These are phyloP conservation scores for Ophiostoma quercus DNA, from an alignment of 2,329 filamentous ascomycete genomes.

Conservation along the genomic window DNA sequence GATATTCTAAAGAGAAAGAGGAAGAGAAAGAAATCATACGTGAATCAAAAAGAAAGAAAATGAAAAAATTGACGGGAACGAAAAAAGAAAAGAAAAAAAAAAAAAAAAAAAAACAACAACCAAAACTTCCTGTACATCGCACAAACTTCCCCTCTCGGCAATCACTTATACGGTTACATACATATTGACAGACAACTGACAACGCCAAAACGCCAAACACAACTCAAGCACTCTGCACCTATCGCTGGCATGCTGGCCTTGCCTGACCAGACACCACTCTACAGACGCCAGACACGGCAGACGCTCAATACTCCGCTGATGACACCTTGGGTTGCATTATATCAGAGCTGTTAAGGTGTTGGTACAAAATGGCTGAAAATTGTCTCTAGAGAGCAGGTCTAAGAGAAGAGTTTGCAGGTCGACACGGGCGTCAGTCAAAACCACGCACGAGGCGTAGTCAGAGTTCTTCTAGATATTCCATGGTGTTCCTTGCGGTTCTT, in stretches of 20 bases:
- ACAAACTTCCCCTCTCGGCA: slow-evolving; percentile 13
- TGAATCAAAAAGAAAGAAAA: not conserved
- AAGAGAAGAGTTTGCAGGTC: not conserved
- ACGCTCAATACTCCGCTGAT: slow-evolving; percentile 13
- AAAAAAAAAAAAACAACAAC: not conserved
- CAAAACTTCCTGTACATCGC: not conserved
- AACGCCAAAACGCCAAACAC: not conserved
- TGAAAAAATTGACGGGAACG: not conserved
- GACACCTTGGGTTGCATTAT: slow-evolving; percentile 24
- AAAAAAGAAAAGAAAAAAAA: not conserved
- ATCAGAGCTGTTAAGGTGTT: slow-evolving; percentile 19
- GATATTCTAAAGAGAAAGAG: not conserved
- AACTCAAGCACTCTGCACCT: slow-evolving; percentile 17
- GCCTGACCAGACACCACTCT: slow-evolving; percentile 6
- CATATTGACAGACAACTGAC: not conserved
- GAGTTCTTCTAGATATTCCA: not conserved
- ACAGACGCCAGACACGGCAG: not conserved
- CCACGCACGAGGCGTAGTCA: not conserved
- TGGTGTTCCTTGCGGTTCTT: not conserved
- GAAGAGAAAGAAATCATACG: not conserved
- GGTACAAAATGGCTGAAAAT: not conserved
- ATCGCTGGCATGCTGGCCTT: slow-evolving; percentile 15
- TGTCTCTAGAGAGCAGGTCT: not conserved
- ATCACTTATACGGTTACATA: slow-evolving; percentile 15
- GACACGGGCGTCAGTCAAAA: not conserved